Evolutionary conservation across 306 rosid species (phyloP).

Genomic region (Quercus engelmannii): DNA sequence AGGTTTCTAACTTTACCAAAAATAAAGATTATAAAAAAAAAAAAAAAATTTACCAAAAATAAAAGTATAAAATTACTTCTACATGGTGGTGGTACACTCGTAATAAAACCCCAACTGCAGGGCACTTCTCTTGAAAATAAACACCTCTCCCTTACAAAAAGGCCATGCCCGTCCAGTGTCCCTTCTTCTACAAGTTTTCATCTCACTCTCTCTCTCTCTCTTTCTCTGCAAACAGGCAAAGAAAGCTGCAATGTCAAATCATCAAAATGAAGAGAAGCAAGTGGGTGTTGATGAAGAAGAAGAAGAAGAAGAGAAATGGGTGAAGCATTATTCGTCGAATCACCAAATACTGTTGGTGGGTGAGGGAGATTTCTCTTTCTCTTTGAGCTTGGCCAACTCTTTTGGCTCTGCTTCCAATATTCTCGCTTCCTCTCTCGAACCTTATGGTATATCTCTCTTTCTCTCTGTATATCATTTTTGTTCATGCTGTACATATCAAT

Average conservation of each 20-base stretch:
- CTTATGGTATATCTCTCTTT: background rate
- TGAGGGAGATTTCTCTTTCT: conserved; percentile 68
- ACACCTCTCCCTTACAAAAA: no score
- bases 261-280: background rate
- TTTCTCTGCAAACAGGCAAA: background rate
- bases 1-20: no score
- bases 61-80: no score
- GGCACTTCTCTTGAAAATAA: no score
- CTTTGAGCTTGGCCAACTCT: conserved; percentile 31
- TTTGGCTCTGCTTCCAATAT: conserved; percentile 48
- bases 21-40: no score
- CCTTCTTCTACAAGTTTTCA: background rate
- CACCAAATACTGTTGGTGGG: conserved; percentile 56
- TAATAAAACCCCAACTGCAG: no score
- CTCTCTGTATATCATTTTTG: no score
- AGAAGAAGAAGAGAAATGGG: conserved; percentile 29
- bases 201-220: no score
- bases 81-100: no score
- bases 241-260: background rate
- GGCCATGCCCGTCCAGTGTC: background rate
- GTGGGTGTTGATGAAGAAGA: background rate
- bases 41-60: no score
- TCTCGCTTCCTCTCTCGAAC: conserved; percentile 42
- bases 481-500: background rate
- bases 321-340: conserved; percentile 34